phyloP scores from a whole-genome alignment of 2,329 filamentous ascomycete genomes.

The Calonectria pseudoturangicola region DNA sequence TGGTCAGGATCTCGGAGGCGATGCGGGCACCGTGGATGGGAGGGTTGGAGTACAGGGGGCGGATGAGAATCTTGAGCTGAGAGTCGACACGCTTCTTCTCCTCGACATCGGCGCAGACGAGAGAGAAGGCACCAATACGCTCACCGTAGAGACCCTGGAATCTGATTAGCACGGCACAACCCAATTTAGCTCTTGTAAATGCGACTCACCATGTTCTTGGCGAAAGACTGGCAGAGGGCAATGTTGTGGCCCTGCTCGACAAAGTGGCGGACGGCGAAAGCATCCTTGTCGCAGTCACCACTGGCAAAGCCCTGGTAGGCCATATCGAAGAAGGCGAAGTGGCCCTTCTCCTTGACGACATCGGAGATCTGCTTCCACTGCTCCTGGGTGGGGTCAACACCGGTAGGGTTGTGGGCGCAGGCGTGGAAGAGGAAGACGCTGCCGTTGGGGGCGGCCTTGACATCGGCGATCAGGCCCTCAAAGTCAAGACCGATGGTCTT shows the following conservation, averaged over 20 bases:
- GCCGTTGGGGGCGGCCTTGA: conserved; percentile 90
- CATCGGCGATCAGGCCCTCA: conserved; percentile 91
- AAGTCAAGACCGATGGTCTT: conserved; percentile 99
- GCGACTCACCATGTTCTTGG: conserved; percentile 94
- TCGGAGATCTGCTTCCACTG: conserved; percentile 95
- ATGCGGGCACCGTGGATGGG: conserved; percentile 97
- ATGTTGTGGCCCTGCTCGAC: conserved; percentile 93
- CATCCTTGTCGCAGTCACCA: conserved; percentile 92
- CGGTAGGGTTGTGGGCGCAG: conserved; percentile 98
- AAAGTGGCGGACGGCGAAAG: conserved; percentile 95
- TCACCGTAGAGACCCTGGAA: conserved; percentile 94
- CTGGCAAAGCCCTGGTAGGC: conserved; percentile 99
- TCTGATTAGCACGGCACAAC: conserved; percentile 34
- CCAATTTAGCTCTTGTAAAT: not conserved
- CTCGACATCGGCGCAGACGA: conserved; percentile 88
- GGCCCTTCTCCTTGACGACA: conserved; percentile 88
- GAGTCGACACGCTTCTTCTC: conserved; percentile 98
- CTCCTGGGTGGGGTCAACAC: conserved; percentile 92
- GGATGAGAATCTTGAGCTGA: conserved; percentile 98
- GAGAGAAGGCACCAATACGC: conserved; percentile 96
- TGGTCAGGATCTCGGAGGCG: conserved; percentile 93
- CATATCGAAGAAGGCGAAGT: conserved; percentile 99
- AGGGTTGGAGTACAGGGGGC: conserved; percentile 98
- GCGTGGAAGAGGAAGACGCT: conserved; percentile 96
- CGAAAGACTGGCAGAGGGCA: conserved; percentile 93